Conservation (phyloP, 352 stramenopile genomes). For the Pythium plurisporium region DNA sequence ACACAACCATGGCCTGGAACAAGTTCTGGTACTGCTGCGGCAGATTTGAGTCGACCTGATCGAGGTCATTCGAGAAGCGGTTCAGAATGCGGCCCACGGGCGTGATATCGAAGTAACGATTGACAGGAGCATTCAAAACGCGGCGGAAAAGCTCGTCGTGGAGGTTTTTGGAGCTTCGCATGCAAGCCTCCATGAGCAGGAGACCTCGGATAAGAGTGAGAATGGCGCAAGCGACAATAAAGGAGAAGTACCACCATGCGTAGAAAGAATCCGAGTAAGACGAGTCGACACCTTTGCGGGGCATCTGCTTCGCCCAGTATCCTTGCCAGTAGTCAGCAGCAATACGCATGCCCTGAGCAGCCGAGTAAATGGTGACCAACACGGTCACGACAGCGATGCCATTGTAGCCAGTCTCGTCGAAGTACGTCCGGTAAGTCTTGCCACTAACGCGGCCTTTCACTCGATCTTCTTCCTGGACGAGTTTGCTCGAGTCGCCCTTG, state of each 20-base stretch:
- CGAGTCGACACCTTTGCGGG: conserved; percentile 9
- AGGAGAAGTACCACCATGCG: conserved; percentile 36
- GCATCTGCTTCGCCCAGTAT: conserved; percentile 29
- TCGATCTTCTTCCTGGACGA: conserved; percentile 31
- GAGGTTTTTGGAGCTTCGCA: conserved; percentile 37
- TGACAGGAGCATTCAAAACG: conserved; percentile 29
- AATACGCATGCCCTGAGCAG: conserved; percentile 19
- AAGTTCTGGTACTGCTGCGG: conserved; percentile 49
- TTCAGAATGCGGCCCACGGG: conserved; percentile 26
- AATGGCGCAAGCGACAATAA: conserved; percentile 29
- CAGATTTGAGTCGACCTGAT: conserved; percentile 43
- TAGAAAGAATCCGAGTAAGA: conserved; percentile 23
- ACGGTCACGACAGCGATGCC: conserved; percentile 21
- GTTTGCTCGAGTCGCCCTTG: conserved; percentile 4
- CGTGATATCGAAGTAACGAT: conserved; percentile 36
- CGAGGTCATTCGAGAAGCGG: conserved; percentile 39
- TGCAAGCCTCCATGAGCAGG: conserved; percentile 47
- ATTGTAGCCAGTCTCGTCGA: conserved; percentile 29
- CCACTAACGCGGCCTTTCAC: conserved; percentile 26
- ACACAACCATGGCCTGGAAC: conserved; percentile 11
- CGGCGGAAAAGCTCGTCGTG: conserved; percentile 42
- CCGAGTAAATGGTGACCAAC: conserved; percentile 15
- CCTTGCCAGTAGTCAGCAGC: conserved; percentile 22
- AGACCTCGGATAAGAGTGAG: conserved; percentile 38
- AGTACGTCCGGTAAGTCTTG: conserved; percentile 29